Conservation (phyloP, 768 basidiomycete species). For the Scleroderma bovista region DNA sequence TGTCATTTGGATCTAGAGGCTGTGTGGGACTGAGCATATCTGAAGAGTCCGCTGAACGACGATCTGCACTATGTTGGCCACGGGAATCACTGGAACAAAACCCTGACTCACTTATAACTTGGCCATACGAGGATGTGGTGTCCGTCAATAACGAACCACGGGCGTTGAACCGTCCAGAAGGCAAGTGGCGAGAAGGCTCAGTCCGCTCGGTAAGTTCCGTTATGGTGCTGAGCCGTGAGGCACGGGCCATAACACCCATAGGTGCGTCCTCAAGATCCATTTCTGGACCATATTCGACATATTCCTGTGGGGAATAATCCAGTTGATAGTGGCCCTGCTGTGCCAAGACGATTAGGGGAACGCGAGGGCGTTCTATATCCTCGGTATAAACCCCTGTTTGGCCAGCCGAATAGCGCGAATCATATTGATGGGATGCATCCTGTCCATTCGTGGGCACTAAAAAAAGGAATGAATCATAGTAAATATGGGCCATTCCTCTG, state of each 20-base stretch:
- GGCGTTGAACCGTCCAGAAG: constrained; percentile 37
- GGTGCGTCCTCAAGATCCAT: constrained; percentile 25
- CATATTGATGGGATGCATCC: constrained; percentile 7
- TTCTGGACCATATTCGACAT: constrained; percentile 18
- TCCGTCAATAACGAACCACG: constrained; percentile 30
- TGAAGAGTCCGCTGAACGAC: constrained; percentile 2
- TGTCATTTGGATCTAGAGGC: constrained; percentile 48
- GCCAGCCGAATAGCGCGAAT: constrained; percentile 12
- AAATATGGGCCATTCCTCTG: constrained; percentile 12
- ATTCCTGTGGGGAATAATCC: constrained; percentile 20
- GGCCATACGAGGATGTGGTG: constrained; percentile 58
- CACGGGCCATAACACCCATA: constrained; percentile 28
- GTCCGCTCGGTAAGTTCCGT: constrained; percentile 63
- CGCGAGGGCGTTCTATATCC: constrained; percentile 38
- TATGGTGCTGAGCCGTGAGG: constrained; percentile 54
- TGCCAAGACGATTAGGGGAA: constrained; percentile 57
- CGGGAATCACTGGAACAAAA: neutral
- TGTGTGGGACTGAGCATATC: constrained; percentile 6
- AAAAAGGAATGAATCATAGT: constrained; percentile 15
- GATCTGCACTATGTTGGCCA: constrained; percentile 15
- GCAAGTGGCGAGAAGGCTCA: constrained; percentile 48
- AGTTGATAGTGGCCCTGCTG: constrained; percentile 44
- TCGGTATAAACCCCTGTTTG: constrained; percentile 18
- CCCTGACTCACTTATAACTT: constrained; percentile 47
- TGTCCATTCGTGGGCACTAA: constrained; percentile 13